These are phyloP conservation scores for Penicillium silybi DNA, from an alignment of 495 filamentous ascomycete genomes.

Conservation along the genomic window DNA sequence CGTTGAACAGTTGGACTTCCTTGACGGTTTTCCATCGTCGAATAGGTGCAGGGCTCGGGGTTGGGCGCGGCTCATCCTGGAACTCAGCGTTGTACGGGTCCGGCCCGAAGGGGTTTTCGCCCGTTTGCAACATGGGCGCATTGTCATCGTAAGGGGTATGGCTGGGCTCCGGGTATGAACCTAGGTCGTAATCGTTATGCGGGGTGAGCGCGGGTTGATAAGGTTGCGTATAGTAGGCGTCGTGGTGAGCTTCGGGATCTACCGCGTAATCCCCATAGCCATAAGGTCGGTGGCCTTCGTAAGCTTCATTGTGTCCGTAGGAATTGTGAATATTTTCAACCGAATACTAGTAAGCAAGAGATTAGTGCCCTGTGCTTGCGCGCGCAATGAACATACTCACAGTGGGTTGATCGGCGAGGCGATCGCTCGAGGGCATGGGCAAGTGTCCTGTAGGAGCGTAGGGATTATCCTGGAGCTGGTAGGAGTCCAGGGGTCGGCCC, in stretches of 20 bases:
- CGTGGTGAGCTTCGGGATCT: constrained; percentile 78
- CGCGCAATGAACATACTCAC: constrained; percentile 39
- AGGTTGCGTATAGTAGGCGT: constrained; percentile 78
- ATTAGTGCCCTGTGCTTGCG: constrained; percentile 2
- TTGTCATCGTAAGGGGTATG: constrained; percentile 56
- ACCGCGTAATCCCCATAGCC: constrained; percentile 63
- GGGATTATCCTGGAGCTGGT: constrained; percentile 68
- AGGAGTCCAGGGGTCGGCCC: constrained; percentile 58
- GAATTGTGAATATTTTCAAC: constrained; percentile 71
- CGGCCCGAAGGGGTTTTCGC: constrained; percentile 54
- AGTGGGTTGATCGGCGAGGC: constrained; percentile 67
- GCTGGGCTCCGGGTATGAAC: constrained; percentile 47
- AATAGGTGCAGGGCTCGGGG: constrained; percentile 64
- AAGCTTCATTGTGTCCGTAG: constrained; percentile 65
- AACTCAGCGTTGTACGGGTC: constrained; percentile 48
- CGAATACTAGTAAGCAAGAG: constrained; percentile 56
- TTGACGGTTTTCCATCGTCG: constrained; percentile 98
- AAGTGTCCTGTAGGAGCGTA: constrained; percentile 53
- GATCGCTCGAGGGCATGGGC: constrained; percentile 69
- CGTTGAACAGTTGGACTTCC: constrained; percentile 93
- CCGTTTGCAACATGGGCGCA: constrained; percentile 54
- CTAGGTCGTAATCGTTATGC: constrained; percentile 55
- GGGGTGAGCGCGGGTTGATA: constrained; percentile 61
- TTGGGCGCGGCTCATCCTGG: constrained; percentile 43
- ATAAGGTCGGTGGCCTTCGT: constrained; percentile 50